These are phyloP conservation scores for Pythium grandisporangium DNA, from an alignment of 352 stramenopile genomes.

Conservation along the genomic window DNA sequence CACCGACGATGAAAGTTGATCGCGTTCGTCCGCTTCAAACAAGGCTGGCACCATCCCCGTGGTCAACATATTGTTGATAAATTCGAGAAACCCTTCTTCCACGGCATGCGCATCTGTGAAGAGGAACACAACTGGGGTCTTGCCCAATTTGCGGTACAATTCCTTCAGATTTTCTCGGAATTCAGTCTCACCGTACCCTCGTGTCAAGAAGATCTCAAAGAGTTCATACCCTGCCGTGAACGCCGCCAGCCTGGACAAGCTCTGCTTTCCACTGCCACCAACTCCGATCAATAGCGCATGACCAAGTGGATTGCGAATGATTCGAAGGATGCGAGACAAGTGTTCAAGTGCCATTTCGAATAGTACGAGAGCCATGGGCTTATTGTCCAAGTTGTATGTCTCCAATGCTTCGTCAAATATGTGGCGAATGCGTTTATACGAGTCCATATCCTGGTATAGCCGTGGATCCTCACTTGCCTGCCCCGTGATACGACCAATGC, in stretches of 20 bases:
- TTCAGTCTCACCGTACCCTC: constrained; percentile 90
- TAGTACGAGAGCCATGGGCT: constrained; percentile 92
- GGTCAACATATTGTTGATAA: constrained; percentile 97
- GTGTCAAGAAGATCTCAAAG: constrained; percentile 92
- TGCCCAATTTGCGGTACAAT: constrained; percentile 85
- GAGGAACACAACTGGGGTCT: constrained; percentile 89
- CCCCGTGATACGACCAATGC: constrained; percentile 58
- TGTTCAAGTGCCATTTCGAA: constrained; percentile 96
- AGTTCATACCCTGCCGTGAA: constrained; percentile 92
- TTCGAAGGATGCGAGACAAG: constrained; percentile 87
- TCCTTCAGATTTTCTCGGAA: constrained; percentile 94
- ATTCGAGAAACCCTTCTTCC: constrained; percentile 95
- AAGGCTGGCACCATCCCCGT: constrained; percentile 91
- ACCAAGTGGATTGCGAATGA: constrained; percentile 88
- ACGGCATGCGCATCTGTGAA: constrained; percentile 95
- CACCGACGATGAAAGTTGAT: constrained; percentile 74
- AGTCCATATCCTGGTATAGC: constrained; percentile 92
- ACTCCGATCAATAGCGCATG: constrained; percentile 93
- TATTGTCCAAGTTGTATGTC: constrained; percentile 93
- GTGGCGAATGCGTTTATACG: constrained; percentile 80
- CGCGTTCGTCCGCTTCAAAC: constrained; percentile 90
- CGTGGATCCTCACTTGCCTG: constrained; percentile 70
- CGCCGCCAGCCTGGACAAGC: constrained; percentile 84
- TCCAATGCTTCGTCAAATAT: constrained; percentile 93
- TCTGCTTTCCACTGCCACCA: constrained; percentile 92